These are phyloP conservation scores for Yamadazyma diddensiae DNA, from an alignment of 1,139 yeast genomes.

Conservation along the genomic window DNA sequence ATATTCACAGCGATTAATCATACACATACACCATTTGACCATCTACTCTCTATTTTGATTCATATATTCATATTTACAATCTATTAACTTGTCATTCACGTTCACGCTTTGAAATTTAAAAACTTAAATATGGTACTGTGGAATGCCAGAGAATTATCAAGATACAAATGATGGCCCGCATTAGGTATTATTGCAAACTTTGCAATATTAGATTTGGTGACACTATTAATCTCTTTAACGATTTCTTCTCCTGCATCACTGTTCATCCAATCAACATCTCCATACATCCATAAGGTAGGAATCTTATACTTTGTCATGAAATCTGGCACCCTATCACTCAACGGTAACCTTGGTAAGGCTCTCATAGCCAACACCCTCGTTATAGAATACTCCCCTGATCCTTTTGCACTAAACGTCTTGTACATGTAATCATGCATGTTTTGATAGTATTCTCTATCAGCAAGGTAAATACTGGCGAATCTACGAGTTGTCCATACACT, in stretches of 20 bases:
- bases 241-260: constrained; percentile 42
- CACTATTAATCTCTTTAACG: constrained; percentile 36
- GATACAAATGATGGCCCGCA: constrained; percentile 77
- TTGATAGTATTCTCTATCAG: constrained; percentile 31
- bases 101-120: constrained; percentile 20
- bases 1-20: no score
- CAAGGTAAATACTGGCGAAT: constrained; percentile 31
- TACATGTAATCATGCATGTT: constrained; percentile 42
- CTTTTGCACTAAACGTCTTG: constrained; percentile 38
- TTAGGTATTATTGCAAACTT: constrained; percentile 43
- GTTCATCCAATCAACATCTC: constrained; percentile 51
- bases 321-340: constrained; percentile 42
- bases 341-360: constrained; percentile 42
- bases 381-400: constrained; percentile 47
- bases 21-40: no score
- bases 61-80: constrained; percentile 5
- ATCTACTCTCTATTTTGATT: no score
- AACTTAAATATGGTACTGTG: constrained; percentile 42
- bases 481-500: constrained; percentile 43
- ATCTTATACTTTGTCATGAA: constrained; percentile 33
- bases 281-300: constrained; percentile 46
- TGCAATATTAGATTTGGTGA: constrained; percentile 24
- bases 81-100: no score
- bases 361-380: constrained; percentile 40
- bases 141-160: constrained; percentile 58